Evolutionary conservation across 345 rosid genomes (phyloP), one percentile per base, ranked within the genome.

Genomic region (Eutrema japonicum): DNA sequence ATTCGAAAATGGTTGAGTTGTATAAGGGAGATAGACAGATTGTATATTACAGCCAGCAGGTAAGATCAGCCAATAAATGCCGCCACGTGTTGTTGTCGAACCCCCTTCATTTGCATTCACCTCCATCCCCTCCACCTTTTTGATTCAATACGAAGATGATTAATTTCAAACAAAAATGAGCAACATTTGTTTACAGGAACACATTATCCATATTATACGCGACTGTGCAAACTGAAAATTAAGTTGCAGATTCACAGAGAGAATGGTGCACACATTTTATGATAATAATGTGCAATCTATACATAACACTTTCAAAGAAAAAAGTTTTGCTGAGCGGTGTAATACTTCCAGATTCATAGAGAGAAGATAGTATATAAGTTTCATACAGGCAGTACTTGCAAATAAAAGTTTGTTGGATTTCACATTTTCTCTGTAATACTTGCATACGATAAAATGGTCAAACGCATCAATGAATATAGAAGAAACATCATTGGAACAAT

Each of bases 81-180:
- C 97, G 50, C 99, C 99, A 14, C 99, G 93, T 6, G 96, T 95
- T 74, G 61, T 76, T n/a, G 99, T 95, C 26, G 87, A 85, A 37
- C 99, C 99, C 10, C 99, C 99, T 82, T 94, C 99, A 75, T 94
- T 82, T 33, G 92, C 97, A 81, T 90, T 88, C 63, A 95, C 97
- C 84, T 92, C 82, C 74, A 95, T 95, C 64, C 97, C 99, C 67
- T 85, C 99, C 36, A 95, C 97, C 99, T 94, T 80, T 33, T 71
- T 82, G 66, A 65, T 67, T 16, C 56, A 70, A 22, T 13, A 54
- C 55, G 49, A 55, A 33, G 12, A 46, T 38, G 52, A 40, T 55
- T 12, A 6, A 6, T 12, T 63, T n/a, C 12, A 22, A 40, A 29
- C 57, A 2, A 13, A 18, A 10, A 43, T n/a, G 27, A 65, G 32